Base-by-base conservation (phyloP, 768 basidiomycete species). In the Mycena galericulata region DNA sequence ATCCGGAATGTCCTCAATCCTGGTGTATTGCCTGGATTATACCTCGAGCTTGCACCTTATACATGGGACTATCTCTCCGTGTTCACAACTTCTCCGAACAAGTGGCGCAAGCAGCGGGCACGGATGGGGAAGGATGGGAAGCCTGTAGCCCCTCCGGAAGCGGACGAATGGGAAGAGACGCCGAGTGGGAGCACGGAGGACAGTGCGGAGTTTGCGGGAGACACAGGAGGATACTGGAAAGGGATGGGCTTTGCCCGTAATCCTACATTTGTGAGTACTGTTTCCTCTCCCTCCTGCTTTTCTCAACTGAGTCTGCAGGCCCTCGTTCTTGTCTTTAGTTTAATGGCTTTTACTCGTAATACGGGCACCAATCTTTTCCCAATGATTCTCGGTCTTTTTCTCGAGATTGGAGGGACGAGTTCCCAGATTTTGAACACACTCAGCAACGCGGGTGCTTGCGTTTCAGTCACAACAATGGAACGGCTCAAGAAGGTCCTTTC, bases 371-470 rank as follows among this genome's bases (percentile, higher is more conserved):
- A n/a, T n/a, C n/a, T n/a, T n/a, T n/a, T n/a, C n/a, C n/a, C 73
- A 15, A 76, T 80, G 0, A 50, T 77, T 5, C 51, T 77, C 29
- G 75, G 78, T 0, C 65, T 80, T 1, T 79, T 80, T 67, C 73
- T 78, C 73, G 73, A 76, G 38, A 75, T 77, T 24, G 67, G 55
- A 4, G 78, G 79, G 0, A 76, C 78, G 1, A 75, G 77, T 41
- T 70, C 74, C 10, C 75, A 75, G 2, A 74, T 77, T 2, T 71
- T 79, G 36, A 46, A 58, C 7, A 72, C 74, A 67, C 68, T 80
- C 14, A 78, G 75, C 61, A 75, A 77, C 64, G 51, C 70, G 27
- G 78, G 77, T 5, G 53, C 74, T 4, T 77, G 68, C 27, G 75
- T 78, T 1, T 78, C 79, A 18, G 64, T 62, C 0, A 34, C 43